Percentiles rank a stretch among this genome's conserved stretches.
phyloP scores from a whole-genome alignment of 306 rosid species.

The Adenanthera pavonina region DNA sequence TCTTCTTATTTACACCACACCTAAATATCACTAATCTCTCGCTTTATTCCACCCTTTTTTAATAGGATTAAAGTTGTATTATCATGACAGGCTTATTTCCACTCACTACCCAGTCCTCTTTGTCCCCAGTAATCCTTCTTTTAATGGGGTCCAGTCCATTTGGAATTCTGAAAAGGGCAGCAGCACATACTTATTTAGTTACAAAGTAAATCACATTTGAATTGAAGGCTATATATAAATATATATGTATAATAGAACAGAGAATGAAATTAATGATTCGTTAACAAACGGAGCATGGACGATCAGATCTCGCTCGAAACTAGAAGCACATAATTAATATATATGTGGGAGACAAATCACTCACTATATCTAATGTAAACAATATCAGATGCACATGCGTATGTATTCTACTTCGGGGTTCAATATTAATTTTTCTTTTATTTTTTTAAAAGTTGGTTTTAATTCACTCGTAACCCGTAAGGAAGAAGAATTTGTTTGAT shows the following conservation, averaged over 20 bases:
- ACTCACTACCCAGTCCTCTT: background rate
- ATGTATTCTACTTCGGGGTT: too few relatives aligned
- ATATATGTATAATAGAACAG: background rate
- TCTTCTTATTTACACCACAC: background rate
- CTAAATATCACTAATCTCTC: too few relatives aligned
- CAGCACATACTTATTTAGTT: background rate
- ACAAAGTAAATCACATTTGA: conserved; percentile 10
- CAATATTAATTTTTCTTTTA: too few relatives aligned
- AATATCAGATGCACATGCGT: too few relatives aligned
- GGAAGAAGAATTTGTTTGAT: background rate
- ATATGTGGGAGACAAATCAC: too few relatives aligned
- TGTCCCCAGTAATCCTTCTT: background rate
- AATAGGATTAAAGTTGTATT: conserved; percentile 5
- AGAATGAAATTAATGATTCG: conserved; percentile 5
- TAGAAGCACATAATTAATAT: background rate
- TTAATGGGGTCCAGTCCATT: conserved; percentile 1
- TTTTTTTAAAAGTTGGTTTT: background rate
- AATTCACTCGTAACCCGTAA: background rate
- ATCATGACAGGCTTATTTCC: background rate
- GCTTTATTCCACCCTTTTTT: conserved; percentile 5
- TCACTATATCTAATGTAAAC: too few relatives aligned
- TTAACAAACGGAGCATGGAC: background rate
- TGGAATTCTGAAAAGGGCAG: background rate
- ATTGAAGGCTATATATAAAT: background rate
- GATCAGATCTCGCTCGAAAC: background rate